Evolutionary conservation across 1,284 basidiomycete genomes (phyloP).

Genomic region (Thecaphora thlaspeos): DNA sequence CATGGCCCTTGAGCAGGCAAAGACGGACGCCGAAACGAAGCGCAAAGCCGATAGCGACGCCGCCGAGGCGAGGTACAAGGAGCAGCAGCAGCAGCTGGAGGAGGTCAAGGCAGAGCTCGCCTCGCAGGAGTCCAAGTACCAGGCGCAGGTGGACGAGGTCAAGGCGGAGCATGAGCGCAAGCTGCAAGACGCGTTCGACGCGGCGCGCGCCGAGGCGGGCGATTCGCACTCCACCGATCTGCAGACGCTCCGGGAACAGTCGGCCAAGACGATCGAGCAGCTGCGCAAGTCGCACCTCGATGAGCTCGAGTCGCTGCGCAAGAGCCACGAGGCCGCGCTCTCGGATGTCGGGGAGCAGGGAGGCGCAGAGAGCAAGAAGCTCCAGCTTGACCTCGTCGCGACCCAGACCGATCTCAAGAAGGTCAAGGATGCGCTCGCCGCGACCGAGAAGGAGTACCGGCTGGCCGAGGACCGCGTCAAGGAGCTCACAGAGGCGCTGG

Average conservation of each 20-base stretch:
- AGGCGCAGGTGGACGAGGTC: constrained; percentile 28
- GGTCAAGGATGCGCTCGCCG: constrained; percentile 20
- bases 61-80: constrained; percentile 18
- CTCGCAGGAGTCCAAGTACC: constrained; percentile 25
- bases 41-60: constrained; percentile 7
- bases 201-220: constrained; percentile 38
- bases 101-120: constrained; percentile 26
- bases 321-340: constrained; percentile 17
- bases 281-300: constrained; percentile 29
- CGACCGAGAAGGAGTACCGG: constrained; percentile 15
- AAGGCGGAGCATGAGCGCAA: constrained; percentile 37
- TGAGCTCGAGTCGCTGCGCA: constrained; percentile 24
- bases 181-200: constrained; percentile 34
- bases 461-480: constrained; percentile 16
- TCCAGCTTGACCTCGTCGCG: constrained; percentile 31
- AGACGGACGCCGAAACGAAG: constrained; percentile 1
- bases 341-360: constrained; percentile 16
- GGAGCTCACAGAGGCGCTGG: constrained; percentile 19
- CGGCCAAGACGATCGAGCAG: constrained; percentile 27
- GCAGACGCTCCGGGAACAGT: constrained; percentile 27
- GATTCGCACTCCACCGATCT: constrained; percentile 33
- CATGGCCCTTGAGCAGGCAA: background rate
- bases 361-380: constrained; percentile 18
- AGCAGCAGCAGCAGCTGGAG: constrained; percentile 21
- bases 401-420: constrained; percentile 33